phyloP scores from a whole-genome alignment of 768 basidiomycete genomes.

The Suillus subluteus region DNA sequence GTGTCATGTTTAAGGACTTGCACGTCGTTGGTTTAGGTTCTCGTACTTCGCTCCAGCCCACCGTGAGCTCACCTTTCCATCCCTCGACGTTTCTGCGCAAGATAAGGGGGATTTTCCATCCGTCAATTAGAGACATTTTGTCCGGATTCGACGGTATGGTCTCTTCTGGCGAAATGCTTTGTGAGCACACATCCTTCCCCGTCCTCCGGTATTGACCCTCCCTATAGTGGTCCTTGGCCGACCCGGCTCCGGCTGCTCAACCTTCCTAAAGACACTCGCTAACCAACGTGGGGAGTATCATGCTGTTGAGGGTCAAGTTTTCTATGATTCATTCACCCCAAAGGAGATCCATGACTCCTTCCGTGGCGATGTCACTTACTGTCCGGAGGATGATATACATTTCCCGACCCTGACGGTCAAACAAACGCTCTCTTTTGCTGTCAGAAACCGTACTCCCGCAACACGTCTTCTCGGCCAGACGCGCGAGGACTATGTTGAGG shows the following conservation, averaged over 20 bases:
- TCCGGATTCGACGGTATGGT: slow-evolving; percentile 57
- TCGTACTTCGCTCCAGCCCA: too few relatives aligned
- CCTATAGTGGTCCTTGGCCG: slow-evolving; percentile 79
- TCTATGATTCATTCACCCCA: slow-evolving; percentile 76
- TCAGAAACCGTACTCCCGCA: slow-evolving; percentile 68
- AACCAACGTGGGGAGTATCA: slow-evolving; percentile 75
- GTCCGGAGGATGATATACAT: slow-evolving; percentile 50
- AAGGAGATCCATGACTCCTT: slow-evolving; percentile 63
- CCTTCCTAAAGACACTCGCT: slow-evolving; percentile 80
- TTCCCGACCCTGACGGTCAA: slow-evolving; percentile 76
- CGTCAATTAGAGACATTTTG: slow-evolving; percentile 39
- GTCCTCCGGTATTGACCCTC: too few relatives aligned
- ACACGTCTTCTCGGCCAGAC: slow-evolving; percentile 47
- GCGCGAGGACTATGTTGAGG: slow-evolving; percentile 32
- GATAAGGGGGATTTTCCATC: too few relatives aligned
- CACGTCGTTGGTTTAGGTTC: too few relatives aligned
- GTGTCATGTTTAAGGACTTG: too few relatives aligned
- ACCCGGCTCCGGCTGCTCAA: slow-evolving; percentile 84
- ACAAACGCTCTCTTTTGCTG: slow-evolving; percentile 73
- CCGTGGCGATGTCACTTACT: slow-evolving; percentile 81
- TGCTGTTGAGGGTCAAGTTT: slow-evolving; percentile 66
- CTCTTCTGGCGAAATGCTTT: slow-evolving; percentile 67
- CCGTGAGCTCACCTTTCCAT: too few relatives aligned
- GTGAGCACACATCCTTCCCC: slow-evolving; percentile 43
- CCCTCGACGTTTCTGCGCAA: too few relatives aligned